Evolutionary conservation across 2,329 filamentous ascomycete species (phyloP), one percentile per base, ranked within the genome.

Genomic region (Beauveria sp.): DNA sequence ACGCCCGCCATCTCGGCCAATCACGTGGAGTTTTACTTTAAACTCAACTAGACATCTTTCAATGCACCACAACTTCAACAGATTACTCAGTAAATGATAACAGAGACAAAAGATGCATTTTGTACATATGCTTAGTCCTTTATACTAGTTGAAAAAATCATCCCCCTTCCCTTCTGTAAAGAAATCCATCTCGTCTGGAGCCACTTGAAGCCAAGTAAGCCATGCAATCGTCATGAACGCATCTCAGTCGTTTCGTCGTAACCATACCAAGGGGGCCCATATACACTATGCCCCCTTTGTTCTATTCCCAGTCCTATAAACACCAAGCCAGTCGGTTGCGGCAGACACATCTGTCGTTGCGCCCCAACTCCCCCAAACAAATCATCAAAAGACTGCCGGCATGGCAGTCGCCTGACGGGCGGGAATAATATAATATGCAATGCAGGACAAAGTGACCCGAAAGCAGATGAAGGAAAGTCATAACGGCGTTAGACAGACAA

Each of bases 401-500:
- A 5, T 52, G 58, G 42, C 49, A 47, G 40, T n/a, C 22, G 5
- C 51, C 49, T n/a, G 26, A 47, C 28, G 7, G 42, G 40, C 40
- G 28, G 40, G 49, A 54, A 60, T 53, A 28, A 28, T 54, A 60
- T 46, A 60, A 38, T 12, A 40, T 38, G 42, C 58, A 54, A 54
- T 58, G 18, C 46, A 51, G 50, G 40, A 10, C 51, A 43, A 50
- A 50, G 2, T 58, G 62, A 58, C 50, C 64, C 53, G 22, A 45
- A 24, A 67, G 61, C 46, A 58, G 40, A 45, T 18, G 16, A 60
- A 61, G 58, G 57, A 38, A 60, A 49, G 47, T 62, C 62, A 34
- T 64, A 57, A 57, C 50, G 62, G 40, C 38, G 64, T 71, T 68
- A 73, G 66, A 74, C 68, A 30, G 71, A 63, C 62, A 75, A 66